phyloP scores from a whole-genome alignment of 2,329 filamentous ascomycete genomes.

The Monosporascus sp. region DNA sequence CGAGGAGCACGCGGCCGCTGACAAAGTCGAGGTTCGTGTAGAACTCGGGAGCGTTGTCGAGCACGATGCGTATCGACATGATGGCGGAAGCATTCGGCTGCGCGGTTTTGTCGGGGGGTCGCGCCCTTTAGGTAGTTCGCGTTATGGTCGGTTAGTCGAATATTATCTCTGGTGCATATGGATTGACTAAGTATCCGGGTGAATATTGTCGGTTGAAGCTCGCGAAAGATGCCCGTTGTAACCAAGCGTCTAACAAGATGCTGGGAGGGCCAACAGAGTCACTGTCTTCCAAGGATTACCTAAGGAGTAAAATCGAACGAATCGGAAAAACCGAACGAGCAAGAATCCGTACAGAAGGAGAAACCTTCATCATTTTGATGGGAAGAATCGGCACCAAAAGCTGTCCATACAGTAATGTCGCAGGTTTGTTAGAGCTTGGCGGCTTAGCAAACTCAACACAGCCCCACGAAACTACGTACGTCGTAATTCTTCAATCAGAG shows the following conservation, averaged over 20 bases:
- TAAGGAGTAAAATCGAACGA: no score
- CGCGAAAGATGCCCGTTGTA: no score
- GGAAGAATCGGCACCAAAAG: not conserved
- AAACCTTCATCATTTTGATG: not conserved
- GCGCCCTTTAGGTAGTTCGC: not conserved
- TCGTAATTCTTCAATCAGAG: no score
- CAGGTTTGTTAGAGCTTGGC: not conserved
- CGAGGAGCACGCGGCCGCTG: constrained; percentile 54
- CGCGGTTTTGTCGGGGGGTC: not conserved
- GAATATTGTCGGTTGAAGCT: no score
- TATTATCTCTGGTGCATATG: no score
- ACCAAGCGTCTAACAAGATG: no score
- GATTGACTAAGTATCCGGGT: no score
- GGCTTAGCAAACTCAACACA: not conserved
- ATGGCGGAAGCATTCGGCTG: constrained; percentile 10
- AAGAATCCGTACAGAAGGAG: no score
- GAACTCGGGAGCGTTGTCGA: constrained; percentile 63
- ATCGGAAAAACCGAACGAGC: no score
- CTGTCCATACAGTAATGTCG: not conserved
- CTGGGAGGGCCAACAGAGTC: no score
- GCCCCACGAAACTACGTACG: no score
- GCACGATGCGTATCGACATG: constrained; percentile 63
- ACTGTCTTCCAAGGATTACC: no score
- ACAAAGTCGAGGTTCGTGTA: constrained; percentile 78
- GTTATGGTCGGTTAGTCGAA: not conserved